A percentile compares a stretch with the other conserved stretches of the same genome.
phyloP scores from a whole-genome alignment of 2,329 filamentous ascomycete genomes.

The Epichloe sp. region DNA sequence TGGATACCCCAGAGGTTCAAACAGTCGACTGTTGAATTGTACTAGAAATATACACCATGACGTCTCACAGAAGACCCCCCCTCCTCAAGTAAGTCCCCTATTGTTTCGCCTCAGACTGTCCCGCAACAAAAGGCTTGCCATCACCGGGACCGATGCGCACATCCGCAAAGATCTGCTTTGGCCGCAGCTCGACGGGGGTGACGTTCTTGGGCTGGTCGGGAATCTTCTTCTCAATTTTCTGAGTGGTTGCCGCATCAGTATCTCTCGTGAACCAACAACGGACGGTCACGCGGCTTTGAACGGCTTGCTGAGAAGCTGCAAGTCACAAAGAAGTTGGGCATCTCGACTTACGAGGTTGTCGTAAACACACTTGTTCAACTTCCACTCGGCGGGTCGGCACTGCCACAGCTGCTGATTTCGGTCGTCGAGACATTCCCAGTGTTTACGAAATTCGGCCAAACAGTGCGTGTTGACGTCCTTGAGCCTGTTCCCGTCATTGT shows the following conservation, averaged over 20 bases:
- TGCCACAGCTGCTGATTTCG: conserved; percentile 98
- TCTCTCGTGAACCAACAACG: neutral
- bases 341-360: conserved; percentile 69
- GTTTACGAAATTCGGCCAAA: conserved; percentile 75
- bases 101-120: conserved; percentile 23
- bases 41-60: conserved; percentile 1
- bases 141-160: conserved; percentile 29
- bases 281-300: neutral
- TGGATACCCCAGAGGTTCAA: neutral
- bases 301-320: neutral
- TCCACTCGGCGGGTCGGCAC: conserved; percentile 77
- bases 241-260: neutral
- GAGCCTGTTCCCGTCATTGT: conserved; percentile 40
- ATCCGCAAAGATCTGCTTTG: conserved; percentile 49
- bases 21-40: neutral
- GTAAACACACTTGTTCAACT: conserved; percentile 88
- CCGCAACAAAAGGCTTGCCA: conserved; percentile 29
- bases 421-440: conserved; percentile 93
- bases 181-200: conserved; percentile 61
- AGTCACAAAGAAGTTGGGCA: neutral
- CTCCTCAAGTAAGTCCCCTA: conserved; percentile 12
- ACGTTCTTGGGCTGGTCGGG: conserved; percentile 58
- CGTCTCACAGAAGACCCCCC: conserved; percentile 6
- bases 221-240: conserved; percentile 74
- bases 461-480: conserved; percentile 95